A percentile compares a stretch with the other conserved stretches of the same genome.
phyloP scores from a whole-genome alignment of 1,284 basidiomycete species.

The Ganoderma resinaceum region DNA sequence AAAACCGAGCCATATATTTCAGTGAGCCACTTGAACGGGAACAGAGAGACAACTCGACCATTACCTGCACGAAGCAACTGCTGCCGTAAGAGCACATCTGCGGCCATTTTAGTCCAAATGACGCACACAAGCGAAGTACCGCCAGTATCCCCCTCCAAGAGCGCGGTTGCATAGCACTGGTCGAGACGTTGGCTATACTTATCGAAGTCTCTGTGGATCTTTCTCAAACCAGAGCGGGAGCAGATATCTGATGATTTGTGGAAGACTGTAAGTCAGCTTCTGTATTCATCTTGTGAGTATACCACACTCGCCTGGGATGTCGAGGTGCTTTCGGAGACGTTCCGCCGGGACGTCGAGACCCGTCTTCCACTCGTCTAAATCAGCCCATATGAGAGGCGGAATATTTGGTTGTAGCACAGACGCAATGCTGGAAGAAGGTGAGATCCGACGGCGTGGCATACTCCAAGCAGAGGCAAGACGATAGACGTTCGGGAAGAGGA shows the following conservation, averaged over 20 bases:
- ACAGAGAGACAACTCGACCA: neutral
- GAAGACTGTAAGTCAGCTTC: neutral
- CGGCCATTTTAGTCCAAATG: neutral
- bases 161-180: neutral
- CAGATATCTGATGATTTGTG: neutral
- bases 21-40: too few relatives aligned
- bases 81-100: neutral
- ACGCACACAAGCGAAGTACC: neutral
- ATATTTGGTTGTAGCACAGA: neutral
- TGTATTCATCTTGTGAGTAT: neutral
- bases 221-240: neutral
- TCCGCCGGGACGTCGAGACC: neutral
- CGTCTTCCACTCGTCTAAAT: neutral
- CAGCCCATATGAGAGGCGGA: neutral
- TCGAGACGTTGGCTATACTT: neutral
- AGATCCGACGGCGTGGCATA: neutral
- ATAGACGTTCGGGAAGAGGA: neutral
- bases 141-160: neutral
- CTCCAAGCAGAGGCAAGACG: neutral
- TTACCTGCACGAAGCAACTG: neutral
- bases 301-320: neutral
- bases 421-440: neutral
- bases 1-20: too few relatives aligned
- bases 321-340: neutral
- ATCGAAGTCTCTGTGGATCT: neutral